phyloP scores from a whole-genome alignment of 2,329 filamentous ascomycete genomes.

The Aspergillus sp. region DNA sequence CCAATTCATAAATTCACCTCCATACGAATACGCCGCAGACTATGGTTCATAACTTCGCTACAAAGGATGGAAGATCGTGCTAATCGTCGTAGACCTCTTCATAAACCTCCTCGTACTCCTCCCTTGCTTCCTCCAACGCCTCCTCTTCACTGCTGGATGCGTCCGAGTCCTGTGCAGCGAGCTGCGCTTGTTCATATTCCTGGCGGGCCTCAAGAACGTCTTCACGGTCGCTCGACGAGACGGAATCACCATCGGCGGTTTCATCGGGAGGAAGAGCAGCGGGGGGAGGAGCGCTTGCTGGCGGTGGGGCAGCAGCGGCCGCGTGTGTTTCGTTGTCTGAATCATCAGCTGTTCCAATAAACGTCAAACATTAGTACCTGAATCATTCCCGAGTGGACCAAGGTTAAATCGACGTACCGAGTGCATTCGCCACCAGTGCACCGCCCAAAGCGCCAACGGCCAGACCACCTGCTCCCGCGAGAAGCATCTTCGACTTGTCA shows the following conservation, averaged over 20 bases:
- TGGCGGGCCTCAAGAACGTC: constrained; percentile 10
- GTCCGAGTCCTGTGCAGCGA: constrained; percentile 10
- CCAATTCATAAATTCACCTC: background rate
- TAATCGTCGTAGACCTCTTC: constrained; percentile 11
- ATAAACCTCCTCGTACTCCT: constrained; percentile 9
- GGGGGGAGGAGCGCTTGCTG: constrained; percentile 3
- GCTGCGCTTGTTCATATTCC: constrained; percentile 6
- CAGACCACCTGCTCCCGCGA: constrained; percentile 8
- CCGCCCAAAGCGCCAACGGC: constrained; percentile 5
- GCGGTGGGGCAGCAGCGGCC: background rate
- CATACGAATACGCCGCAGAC: background rate
- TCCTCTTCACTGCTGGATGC: constrained; percentile 12
- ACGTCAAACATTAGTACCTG: background rate
- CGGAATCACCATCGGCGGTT: constrained; percentile 5
- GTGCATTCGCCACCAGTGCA: constrained; percentile 5
- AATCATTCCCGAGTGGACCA: background rate
- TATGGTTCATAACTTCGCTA: background rate
- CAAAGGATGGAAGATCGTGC: background rate
- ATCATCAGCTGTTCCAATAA: background rate
- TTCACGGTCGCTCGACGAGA: constrained; percentile 10
- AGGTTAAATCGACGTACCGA: background rate
- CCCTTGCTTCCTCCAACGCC: constrained; percentile 5
- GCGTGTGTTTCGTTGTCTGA: constrained; percentile 1
- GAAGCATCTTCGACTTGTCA: constrained; percentile 8
- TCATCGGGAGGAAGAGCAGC: constrained; percentile 8